phyloP scores from a whole-genome alignment of 306 rosid genomes.

The Quercus variabilis region DNA sequence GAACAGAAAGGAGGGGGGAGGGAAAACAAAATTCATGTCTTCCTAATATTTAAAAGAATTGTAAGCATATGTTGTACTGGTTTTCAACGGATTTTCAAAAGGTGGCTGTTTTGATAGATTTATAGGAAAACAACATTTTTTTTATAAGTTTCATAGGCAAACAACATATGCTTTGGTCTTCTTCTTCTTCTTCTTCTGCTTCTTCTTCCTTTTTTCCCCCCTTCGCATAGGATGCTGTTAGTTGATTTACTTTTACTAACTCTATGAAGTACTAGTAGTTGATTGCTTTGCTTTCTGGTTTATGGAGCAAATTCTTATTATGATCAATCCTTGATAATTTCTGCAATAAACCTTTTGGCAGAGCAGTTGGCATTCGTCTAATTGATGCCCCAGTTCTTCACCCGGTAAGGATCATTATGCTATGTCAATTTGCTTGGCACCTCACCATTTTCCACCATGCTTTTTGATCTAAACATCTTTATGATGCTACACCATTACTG shows the following conservation, averaged over 20 bases:
- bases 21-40: background rate
- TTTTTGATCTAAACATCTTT: constrained; percentile 12
- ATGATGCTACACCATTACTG: constrained; percentile 9
- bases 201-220: background rate
- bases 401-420: constrained; percentile 58
- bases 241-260: background rate
- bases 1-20: background rate
- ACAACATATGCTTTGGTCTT: background rate
- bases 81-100: background rate
- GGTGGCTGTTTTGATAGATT: background rate
- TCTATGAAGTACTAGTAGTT: background rate
- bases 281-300: background rate
- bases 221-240: background rate
- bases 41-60: background rate
- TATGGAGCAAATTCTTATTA: background rate
- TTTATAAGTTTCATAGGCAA: background rate
- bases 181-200: background rate
- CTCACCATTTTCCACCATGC: background rate
- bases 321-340: constrained; percentile 31
- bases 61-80: no score
- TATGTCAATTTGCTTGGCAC: constrained; percentile 10
- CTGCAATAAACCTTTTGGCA: constrained; percentile 42
- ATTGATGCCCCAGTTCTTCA: constrained; percentile 89
- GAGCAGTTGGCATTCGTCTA: constrained; percentile 69
- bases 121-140: background rate